A percentile compares a stretch with the other conserved stretches of the same genome.
Conservation (phyloP, 2,329 filamentous ascomycete genomes). For the Xylariaceae sp. region DNA sequence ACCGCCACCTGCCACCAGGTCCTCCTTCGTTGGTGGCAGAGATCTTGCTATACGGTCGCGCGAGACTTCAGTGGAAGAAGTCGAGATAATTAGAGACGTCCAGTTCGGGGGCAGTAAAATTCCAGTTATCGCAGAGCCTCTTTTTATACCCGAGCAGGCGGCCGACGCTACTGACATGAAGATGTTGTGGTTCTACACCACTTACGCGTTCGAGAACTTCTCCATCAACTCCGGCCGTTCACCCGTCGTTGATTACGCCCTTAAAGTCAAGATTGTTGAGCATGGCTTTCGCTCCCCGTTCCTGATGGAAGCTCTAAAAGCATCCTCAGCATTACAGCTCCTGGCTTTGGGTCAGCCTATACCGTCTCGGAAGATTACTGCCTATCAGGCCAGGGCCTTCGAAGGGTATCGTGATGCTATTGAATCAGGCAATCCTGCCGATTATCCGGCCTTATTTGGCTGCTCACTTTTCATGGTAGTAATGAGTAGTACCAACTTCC, state of each 20-base stretch:
- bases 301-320: conserved; percentile 51
- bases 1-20: conserved; percentile 2
- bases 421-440: conserved; percentile 39
- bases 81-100: neutral
- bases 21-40: neutral
- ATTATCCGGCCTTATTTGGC: conserved; percentile 46
- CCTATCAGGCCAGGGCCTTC: conserved; percentile 46
- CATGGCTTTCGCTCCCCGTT: conserved; percentile 49
- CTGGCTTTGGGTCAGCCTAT: conserved; percentile 37
- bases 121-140: conserved; percentile 31
- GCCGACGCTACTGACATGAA: conserved; percentile 43
- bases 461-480: conserved; percentile 48
- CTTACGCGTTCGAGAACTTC: conserved; percentile 42
- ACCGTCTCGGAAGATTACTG: conserved; percentile 35
- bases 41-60: conserved; percentile 3
- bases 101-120: neutral
- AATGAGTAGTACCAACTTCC: conserved; percentile 46
- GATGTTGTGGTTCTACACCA: conserved; percentile 51
- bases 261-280: conserved; percentile 43
- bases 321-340: conserved; percentile 46
- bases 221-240: conserved; percentile 35
- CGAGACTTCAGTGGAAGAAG: neutral
- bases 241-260: conserved; percentile 36
- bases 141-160: conserved; percentile 33
- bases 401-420: conserved; percentile 49